A percentile compares a stretch with the other conserved stretches of the same genome.
phyloP scores from a whole-genome alignment of 2,329 filamentous ascomycete species.

The Kalaharituber pfeilii region DNA sequence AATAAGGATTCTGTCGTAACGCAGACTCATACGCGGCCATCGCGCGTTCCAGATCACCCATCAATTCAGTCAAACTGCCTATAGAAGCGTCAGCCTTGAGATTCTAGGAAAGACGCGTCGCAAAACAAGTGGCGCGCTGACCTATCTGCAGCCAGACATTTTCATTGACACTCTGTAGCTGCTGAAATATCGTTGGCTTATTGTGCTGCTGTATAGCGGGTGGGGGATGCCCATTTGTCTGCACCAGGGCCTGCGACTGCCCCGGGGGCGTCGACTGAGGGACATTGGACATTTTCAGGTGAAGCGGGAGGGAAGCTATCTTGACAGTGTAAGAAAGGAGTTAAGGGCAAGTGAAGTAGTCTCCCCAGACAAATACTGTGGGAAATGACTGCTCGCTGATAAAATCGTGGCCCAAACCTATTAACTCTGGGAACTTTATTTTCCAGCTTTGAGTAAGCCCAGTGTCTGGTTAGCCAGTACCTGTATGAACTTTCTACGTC shows the following conservation, averaged over 20 bases:
- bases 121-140: conserved; percentile 34
- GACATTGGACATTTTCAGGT: conserved; percentile 12
- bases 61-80: conserved; percentile 74
- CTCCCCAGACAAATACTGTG: too few relatives aligned
- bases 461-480: too few relatives aligned
- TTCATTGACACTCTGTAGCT: conserved; percentile 66
- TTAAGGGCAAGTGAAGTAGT: too few relatives aligned
- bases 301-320: not conserved
- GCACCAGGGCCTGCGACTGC: conserved; percentile 17
- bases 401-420: too few relatives aligned
- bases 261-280: conserved; percentile 17
- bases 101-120: conserved; percentile 23
- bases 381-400: too few relatives aligned
- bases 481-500: too few relatives aligned
- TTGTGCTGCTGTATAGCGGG: conserved; percentile 15
- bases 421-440: too few relatives aligned
- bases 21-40: conserved; percentile 83
- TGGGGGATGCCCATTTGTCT: conserved; percentile 17
- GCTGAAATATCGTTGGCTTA: conserved; percentile 50
- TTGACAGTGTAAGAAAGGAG: too few relatives aligned
- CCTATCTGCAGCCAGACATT: conserved; percentile 82
- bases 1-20: conserved; percentile 71
- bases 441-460: too few relatives aligned
- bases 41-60: conserved; percentile 77
- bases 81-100: conserved; percentile 6